These are phyloP conservation scores for Corchorus capsularis DNA, from an alignment of 345 rosid genomes.

Conservation along the genomic window DNA sequence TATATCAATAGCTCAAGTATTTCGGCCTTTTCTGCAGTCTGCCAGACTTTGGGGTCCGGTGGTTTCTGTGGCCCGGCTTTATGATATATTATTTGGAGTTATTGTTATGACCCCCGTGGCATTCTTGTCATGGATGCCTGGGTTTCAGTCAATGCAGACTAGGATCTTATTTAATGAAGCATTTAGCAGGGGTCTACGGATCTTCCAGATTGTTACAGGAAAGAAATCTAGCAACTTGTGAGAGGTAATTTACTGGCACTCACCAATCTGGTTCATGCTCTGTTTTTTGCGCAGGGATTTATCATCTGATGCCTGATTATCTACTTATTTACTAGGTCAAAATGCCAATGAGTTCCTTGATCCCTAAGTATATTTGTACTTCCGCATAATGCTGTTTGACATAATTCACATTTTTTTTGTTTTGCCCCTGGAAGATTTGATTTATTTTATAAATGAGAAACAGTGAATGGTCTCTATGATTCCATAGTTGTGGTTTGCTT, in stretches of 20 bases:
- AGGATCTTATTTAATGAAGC: constrained; percentile 70
- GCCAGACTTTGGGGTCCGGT: constrained; percentile 51
- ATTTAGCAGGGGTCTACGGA: constrained; percentile 69
- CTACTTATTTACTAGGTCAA: background rate
- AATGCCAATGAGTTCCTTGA: background rate
- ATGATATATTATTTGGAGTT: constrained; percentile 65
- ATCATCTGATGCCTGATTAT: background rate
- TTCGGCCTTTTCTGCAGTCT: constrained; percentile 49
- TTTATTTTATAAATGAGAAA: background rate
- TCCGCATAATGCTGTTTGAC: background rate
- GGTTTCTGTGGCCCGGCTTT: constrained; percentile 65
- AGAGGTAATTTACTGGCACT: constrained; percentile 9
- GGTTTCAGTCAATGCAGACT: constrained; percentile 77
- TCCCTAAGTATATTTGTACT: background rate
- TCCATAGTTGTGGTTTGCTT: background rate
- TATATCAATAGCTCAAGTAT: constrained; percentile 54
- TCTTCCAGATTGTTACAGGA: constrained; percentile 66
- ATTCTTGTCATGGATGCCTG: constrained; percentile 75
- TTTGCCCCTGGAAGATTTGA: background rate
- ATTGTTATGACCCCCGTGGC: constrained; percentile 67
- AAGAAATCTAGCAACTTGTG: constrained; percentile 40
- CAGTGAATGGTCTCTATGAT: background rate
- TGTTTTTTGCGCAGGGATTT: background rate
- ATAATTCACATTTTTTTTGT: background rate
- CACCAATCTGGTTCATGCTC: background rate